A percentile compares a stretch with the other conserved stretches of the same genome.
Conservation (phyloP, 352 stramenopile species). For the Hyaloperonospora brassicae region DNA sequence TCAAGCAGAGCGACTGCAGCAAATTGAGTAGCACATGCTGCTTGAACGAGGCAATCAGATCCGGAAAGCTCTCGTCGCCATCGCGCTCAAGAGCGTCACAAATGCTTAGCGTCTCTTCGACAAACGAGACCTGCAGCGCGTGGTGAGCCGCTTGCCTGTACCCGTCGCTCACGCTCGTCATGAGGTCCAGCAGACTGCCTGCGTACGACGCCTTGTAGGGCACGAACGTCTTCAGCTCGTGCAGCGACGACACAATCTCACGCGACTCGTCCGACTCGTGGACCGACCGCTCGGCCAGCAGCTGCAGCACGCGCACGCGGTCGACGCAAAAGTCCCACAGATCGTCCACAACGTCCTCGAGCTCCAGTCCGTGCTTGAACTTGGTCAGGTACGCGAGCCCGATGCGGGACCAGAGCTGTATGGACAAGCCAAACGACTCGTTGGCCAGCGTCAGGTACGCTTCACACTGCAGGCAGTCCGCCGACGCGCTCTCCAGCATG, state of each 20-base stretch:
- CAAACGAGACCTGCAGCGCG: conserved; percentile 36
- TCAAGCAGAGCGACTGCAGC: conserved; percentile 37
- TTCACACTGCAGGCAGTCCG: conserved; percentile 41
- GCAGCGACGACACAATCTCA: conserved; percentile 43
- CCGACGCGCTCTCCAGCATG: conserved; percentile 43
- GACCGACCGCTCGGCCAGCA: conserved; percentile 15
- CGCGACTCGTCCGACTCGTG: conserved; percentile 8
- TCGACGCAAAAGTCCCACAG: conserved; percentile 76
- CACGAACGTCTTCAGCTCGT: conserved; percentile 66
- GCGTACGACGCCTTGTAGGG: conserved; percentile 51
- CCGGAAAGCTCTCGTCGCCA: conserved; percentile 21
- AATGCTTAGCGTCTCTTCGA: conserved; percentile 51
- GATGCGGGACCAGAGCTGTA: conserved; percentile 54
- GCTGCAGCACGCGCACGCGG: conserved; percentile 42
- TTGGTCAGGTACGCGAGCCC: conserved; percentile 59
- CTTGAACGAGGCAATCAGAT: conserved; percentile 30
- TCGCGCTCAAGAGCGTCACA: conserved; percentile 42
- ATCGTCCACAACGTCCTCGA: conserved; percentile 70
- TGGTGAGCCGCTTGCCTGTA: conserved; percentile 32
- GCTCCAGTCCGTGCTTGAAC: conserved; percentile 50
- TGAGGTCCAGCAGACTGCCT: conserved; percentile 35
- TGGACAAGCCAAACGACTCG: conserved; percentile 39
- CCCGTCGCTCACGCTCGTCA: conserved; percentile 42
- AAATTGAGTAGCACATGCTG: conserved; percentile 38
- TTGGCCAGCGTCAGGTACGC: conserved; percentile 51